Base-by-base conservation (phyloP, 345 rosid genomes). In the Fremontodendron californicum region DNA sequence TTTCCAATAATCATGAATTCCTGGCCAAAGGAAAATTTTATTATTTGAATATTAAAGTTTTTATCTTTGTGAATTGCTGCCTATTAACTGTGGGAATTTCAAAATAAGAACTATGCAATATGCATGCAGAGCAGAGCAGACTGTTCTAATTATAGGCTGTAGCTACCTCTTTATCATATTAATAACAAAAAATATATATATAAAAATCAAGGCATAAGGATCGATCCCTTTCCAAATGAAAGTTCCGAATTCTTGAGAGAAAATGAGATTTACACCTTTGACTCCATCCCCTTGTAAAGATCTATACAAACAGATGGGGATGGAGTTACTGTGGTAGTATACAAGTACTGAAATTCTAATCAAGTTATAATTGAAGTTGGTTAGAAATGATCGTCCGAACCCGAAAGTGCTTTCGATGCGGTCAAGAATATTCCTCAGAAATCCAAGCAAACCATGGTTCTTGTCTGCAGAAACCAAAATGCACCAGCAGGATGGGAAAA, bases 401-500 rank as follows among this genome's bases (percentile, higher is more conserved):
- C 74, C 37, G 78, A n/a, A n/a, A n/a, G n/a, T n/a, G n/a, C 31
- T 6, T 54, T 62, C 1, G 5, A 61, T 13, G n/a, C 0, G 13
- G 55, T 46, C 57, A 45, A 27, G 35, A 40, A 45, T n/a, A n/a
- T n/a, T 69, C 39, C 11, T 46, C 39, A 8, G 19, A 25, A 49
- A 31, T 49, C 8, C 75, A n/a, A 51, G 42, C 60, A 29, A 48
- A 70, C 42, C 64, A 60, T 12, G 37, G n/a, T n/a, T n/a, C n/a
- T n/a, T 1, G 25, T 6, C 9, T 27, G 71, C 58, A 61, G 5
- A 70, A 68, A 6, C 60, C 60, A 54, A 54, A 54, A 27, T 33
- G 55, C 37, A 74, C 82, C 89, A 80, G 84, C 87, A 64, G 78
- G 60, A 58, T 72, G 61, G 64, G 80, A 78, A 87, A 87, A 87